Evolutionary conservation across 495 filamentous ascomycete genomes (phyloP), one percentile per base, ranked within the genome.

Genomic region (Penicillium lividum): DNA sequence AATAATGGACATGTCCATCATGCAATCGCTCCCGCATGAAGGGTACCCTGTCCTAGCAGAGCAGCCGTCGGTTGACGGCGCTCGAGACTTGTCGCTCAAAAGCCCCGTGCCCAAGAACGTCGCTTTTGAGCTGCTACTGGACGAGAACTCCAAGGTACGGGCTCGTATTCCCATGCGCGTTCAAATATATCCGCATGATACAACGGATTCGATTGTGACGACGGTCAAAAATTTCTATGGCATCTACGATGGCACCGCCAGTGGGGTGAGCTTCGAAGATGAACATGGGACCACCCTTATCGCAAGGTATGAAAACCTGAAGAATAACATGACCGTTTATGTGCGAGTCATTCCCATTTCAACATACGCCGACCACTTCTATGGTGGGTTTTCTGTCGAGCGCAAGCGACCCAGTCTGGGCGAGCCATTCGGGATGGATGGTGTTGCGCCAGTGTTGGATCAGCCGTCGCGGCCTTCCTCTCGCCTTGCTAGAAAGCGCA

Each of bases 201-300:
- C 89, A 46, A 98, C 94, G 5, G 92, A 97, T 59, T 96, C 91
- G 27, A 98, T 98, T 72, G 88, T 96, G 54, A 90, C 90, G 4
- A 97, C 94, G 5, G 92, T 97, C 54, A 97, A 95, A 78, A 97
- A 96, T 77, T 97, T 97, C 78, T 97, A 94, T 70, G 94, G 92
- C 40, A 83, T 98, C 63, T 94, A 95, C 65, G 86, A 90, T 57
- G 82, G 84, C 58, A 82, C 84, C 61, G 81, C 85, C 60, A 84
- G 84, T 69, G 89, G 91, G 56, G 84, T 98, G 68, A 90, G 89
- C 74, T 97, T 98, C 62, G 92, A 98, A 70, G 93, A 97, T 75
- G 82, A 87, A 43, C 72, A 89, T 60, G 91, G 89, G 45, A 90
- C 86, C 62, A 95, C 86, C 56, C 84, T 98, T 66, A 97, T 98